Base-by-base conservation (phyloP, 139 green algal species). In the Axilococcus clingmanii region DNA sequence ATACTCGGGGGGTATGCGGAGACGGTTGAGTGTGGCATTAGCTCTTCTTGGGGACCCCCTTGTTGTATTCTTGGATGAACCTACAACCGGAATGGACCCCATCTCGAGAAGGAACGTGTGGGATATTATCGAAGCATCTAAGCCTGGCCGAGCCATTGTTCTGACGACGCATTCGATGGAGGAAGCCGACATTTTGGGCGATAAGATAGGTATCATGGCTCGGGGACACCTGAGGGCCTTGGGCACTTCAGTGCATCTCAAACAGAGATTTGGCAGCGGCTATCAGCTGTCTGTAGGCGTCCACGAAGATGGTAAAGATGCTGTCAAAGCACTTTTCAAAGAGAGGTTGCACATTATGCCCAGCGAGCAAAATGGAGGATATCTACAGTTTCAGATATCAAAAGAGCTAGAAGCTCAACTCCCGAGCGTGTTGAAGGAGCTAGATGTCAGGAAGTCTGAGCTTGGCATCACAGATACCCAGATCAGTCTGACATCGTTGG, bases 81-180 rank as follows among this genome's bases (percentile, higher is more conserved):
- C 89, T 4, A 97, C 84, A 15, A 92, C 82, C 17, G 29, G 85
- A 14, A 90, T 95, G 85, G 87, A 95, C 65, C 87, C 87, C 23
- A 86, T 94, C 63, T 79, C 64, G 20, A 72, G 90, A 9, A 76
- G 89, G 16, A 78, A 88, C 42, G 79, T 96, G 60, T 97, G 91
- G 91, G 85, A 93, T 69, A 82, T 94, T 54, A 89, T 98, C 53
- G 72, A 86, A 61, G 64, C 58, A 20, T 75, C 77, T 20, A 86
- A 82, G 50, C 5, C 45, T 4, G 69, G 72, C 4, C 74, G 80
- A 4, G 85, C 81, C 50, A 84, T 94, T 35, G 68, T 97, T 29
- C 75, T 97, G 40, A 97, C 90, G 23, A 95, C 90, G 6, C 90
- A 97, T 77, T 77, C 42, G 40, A 97, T 97, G 90, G 86, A 97